Evolutionary conservation across 2,329 filamentous ascomycete genomes (phyloP).

Genomic region (Aotearoamyces nothofagi): DNA sequence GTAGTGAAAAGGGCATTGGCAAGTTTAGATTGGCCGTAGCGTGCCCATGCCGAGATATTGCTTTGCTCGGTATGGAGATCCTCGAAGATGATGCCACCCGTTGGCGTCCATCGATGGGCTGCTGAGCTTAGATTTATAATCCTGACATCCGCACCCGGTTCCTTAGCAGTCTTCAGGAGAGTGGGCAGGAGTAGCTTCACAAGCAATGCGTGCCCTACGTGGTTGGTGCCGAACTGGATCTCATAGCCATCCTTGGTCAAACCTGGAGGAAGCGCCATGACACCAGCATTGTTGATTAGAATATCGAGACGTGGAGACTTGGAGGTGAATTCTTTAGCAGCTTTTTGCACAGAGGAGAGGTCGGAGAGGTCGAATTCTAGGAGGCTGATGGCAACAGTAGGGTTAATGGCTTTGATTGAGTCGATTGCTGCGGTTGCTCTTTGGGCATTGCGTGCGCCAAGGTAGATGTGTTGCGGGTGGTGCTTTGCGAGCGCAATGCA

Average conservation of each 20-base stretch:
- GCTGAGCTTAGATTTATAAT: conserved; percentile 12
- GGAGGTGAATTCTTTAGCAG: conserved; percentile 22
- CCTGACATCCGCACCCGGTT: conserved; percentile 8
- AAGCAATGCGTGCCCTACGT: conserved; percentile 31
- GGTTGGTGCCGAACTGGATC: conserved; percentile 31
- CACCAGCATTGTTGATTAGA: conserved; percentile 29
- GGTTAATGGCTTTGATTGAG: conserved; percentile 3
- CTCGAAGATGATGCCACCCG: conserved; percentile 14
- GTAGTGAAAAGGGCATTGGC: conserved; percentile 29
- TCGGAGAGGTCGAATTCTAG: conserved; percentile 25
- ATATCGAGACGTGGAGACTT: conserved; percentile 25
- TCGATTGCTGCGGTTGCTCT: conserved; percentile 16
- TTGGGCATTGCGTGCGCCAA: conserved; percentile 22
- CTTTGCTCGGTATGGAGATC: conserved; percentile 11
- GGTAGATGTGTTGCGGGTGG: conserved; percentile 21
- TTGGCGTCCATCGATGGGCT: neutral
- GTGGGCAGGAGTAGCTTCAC: conserved; percentile 22
- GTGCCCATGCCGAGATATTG: conserved; percentile 3
- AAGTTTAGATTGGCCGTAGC: conserved; percentile 31
- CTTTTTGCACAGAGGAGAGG: conserved; percentile 25
- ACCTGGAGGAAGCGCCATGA: conserved; percentile 23
- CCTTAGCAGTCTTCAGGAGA: conserved; percentile 13
- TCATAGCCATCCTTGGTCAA: conserved; percentile 31
- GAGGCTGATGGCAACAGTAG: conserved; percentile 6
- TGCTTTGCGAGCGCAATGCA: conserved; percentile 25